Evolutionary conservation across 2,329 filamentous ascomycete genomes (phyloP).

Genomic region (Cladobotryum mycophilum): DNA sequence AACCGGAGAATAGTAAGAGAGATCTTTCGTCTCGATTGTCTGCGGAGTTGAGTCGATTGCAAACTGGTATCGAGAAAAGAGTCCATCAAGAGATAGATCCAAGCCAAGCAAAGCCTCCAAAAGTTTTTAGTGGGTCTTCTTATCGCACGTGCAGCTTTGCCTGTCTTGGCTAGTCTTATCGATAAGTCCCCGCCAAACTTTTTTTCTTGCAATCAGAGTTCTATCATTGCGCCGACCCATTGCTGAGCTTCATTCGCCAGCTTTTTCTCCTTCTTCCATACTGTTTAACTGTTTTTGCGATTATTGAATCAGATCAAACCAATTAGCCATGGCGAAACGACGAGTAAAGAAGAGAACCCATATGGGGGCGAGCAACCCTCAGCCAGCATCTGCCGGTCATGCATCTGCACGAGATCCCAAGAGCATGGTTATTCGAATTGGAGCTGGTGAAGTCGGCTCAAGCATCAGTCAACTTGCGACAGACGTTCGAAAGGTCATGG

Average conservation of each 20-base stretch:
- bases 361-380: slow-evolving; percentile 57
- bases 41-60: neutral
- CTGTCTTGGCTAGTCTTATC: slow-evolving; percentile 24
- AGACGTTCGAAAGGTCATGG: slow-evolving; percentile 91
- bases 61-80: no score
- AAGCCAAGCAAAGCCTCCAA: slow-evolving; percentile 3
- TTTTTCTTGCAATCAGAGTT: slow-evolving; percentile 19
- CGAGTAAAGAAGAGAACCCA: slow-evolving; percentile 88
- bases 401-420: slow-evolving; percentile 69
- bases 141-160: slow-evolving; percentile 23
- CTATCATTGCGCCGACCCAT: neutral
- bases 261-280: slow-evolving; percentile 1
- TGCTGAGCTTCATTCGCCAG: neutral
- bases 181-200: slow-evolving; percentile 23
- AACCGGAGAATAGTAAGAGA: slow-evolving; percentile 3
- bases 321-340: slow-evolving; percentile 63
- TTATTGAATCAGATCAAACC: slow-evolving; percentile 8
- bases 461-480: slow-evolving; percentile 86
- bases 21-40: neutral
- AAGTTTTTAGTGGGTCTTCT: slow-evolving; percentile 27
- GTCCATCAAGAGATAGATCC: neutral
- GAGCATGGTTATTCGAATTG: slow-evolving; percentile 97
- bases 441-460: slow-evolving; percentile 85
- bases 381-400: slow-evolving; percentile 51
- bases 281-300: neutral